Conservation (phyloP, 805 yeast species). For the Brettanomyces bruxellensis region DNA sequence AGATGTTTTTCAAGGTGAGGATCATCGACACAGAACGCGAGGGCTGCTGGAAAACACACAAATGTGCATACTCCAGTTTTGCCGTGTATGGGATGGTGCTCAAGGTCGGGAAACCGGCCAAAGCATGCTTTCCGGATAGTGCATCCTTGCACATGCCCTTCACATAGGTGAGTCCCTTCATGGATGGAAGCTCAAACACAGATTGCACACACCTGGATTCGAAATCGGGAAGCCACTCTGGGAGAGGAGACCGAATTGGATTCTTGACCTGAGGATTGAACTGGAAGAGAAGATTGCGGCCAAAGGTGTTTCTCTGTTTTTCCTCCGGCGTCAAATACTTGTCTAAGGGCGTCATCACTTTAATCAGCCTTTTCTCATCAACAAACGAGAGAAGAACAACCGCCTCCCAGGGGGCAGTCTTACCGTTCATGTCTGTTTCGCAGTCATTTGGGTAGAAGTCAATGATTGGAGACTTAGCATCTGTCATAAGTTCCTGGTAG, state of each 20-base stretch:
- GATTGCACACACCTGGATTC: conserved; percentile 71
- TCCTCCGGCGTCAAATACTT: conserved; percentile 61
- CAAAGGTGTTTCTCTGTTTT: conserved; percentile 62
- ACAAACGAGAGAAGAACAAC: conserved; percentile 90
- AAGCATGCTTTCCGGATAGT: conserved; percentile 53
- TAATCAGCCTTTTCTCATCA: conserved; percentile 66
- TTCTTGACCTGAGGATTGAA: conserved; percentile 70
- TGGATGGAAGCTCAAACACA: conserved; percentile 41
- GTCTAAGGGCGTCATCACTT: conserved; percentile 64
- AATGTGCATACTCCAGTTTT: conserved; percentile 50
- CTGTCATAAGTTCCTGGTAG: conserved; percentile 78
- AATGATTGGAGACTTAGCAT: conserved; percentile 72
- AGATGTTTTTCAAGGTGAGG: conserved; percentile 46
- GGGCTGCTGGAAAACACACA: conserved; percentile 76
- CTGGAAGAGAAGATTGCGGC: conserved; percentile 56
- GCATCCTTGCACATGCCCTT: conserved; percentile 62
- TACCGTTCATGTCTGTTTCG: conserved; percentile 85
- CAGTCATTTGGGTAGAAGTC: conserved; percentile 90
- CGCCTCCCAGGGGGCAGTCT: conserved; percentile 96
- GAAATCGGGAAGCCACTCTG: conserved; percentile 68
- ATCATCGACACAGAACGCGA: conserved; percentile 77
- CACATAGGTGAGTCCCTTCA: conserved; percentile 30
- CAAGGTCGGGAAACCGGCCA: conserved; percentile 89
- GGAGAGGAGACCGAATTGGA: conserved; percentile 66
- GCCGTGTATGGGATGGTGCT: conserved; percentile 54